phyloP scores from a whole-genome alignment of 331 rosid species.

The Rhamnella rubrinervis region DNA sequence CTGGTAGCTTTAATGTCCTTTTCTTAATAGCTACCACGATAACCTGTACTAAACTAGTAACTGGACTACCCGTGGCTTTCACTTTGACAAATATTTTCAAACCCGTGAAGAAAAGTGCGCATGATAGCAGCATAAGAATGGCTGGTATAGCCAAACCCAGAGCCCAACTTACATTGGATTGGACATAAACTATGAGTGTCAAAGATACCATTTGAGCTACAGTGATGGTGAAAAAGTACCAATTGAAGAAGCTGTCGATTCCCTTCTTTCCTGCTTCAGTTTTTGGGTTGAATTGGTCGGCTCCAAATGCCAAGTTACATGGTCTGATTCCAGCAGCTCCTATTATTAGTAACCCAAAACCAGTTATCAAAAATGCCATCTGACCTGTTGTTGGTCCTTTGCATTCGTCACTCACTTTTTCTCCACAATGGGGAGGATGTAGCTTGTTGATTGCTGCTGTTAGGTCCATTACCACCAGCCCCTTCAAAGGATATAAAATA shows the following conservation, averaged over 20 bases:
- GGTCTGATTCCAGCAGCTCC: conserved; percentile 94
- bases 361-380: conserved; percentile 51
- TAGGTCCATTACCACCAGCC: conserved; percentile 45
- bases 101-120: conserved; percentile 55
- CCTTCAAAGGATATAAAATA: conserved; percentile 9
- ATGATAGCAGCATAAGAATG: conserved; percentile 64
- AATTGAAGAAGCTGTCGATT: conserved; percentile 85
- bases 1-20: conserved; percentile 37
- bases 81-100: conserved; percentile 60
- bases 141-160: conserved; percentile 82
- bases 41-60: conserved; percentile 59
- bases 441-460: conserved; percentile 65
- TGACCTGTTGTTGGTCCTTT: conserved; percentile 56
- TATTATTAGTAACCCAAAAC: conserved; percentile 54
- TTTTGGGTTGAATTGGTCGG: conserved; percentile 80
- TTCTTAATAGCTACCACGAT: conserved; percentile 56
- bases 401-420: conserved; percentile 36
- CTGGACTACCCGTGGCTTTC: conserved; percentile 68
- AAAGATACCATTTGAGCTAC: conserved; percentile 60
- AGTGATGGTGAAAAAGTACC: conserved; percentile 75
- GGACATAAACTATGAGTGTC: conserved; percentile 70
- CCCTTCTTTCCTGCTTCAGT: conserved; percentile 79
- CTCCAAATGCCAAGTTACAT: conserved; percentile 90
- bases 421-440: conserved; percentile 68
- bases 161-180: conserved; percentile 78